These are phyloP conservation scores for Plasmodiophora brassicae DNA, from an alignment of 208 protist species.

Conservation along the genomic window DNA sequence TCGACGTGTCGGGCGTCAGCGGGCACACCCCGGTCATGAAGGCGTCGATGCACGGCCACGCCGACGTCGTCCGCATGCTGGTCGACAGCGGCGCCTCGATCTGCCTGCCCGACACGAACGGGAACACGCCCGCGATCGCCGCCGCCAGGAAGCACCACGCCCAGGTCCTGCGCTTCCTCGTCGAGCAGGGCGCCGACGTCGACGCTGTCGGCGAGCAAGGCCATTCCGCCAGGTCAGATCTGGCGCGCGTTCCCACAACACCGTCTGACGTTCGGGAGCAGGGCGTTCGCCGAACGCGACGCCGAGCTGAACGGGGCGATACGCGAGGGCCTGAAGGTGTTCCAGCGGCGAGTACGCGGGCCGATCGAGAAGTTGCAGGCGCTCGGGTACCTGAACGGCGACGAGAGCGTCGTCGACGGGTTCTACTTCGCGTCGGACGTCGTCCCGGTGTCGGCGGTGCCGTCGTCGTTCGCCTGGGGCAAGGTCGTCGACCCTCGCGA, in stretches of 20 bases:
- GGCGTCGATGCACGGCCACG: not conserved
- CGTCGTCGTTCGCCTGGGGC: not conserved
- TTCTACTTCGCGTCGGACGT: constrained; percentile 12
- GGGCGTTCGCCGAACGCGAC: not conserved
- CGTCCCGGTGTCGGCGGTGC: not conserved
- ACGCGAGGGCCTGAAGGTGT: not conserved
- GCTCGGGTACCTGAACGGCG: not conserved
- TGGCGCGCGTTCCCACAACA: not conserved
- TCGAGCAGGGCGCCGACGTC: constrained; percentile 17
- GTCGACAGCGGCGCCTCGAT: constrained; percentile 2
- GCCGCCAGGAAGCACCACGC: not conserved
- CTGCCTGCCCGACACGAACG: not conserved
- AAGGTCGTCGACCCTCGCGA: not conserved
- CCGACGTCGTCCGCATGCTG: not conserved
- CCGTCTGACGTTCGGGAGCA: not conserved
- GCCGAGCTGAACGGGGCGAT: not conserved
- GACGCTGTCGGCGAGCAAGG: not conserved
- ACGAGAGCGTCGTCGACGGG: not conserved
- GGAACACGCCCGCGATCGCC: not conserved
- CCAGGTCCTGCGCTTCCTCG: constrained; percentile 5
- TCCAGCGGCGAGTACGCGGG: not conserved
- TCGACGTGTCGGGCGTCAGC: not conserved
- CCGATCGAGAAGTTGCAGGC: not conserved
- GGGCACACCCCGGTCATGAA: not conserved
- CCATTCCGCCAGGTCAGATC: not conserved